Base-by-base conservation (phyloP, 345 rosid genomes). In the Aquilaria sinensis region DNA sequence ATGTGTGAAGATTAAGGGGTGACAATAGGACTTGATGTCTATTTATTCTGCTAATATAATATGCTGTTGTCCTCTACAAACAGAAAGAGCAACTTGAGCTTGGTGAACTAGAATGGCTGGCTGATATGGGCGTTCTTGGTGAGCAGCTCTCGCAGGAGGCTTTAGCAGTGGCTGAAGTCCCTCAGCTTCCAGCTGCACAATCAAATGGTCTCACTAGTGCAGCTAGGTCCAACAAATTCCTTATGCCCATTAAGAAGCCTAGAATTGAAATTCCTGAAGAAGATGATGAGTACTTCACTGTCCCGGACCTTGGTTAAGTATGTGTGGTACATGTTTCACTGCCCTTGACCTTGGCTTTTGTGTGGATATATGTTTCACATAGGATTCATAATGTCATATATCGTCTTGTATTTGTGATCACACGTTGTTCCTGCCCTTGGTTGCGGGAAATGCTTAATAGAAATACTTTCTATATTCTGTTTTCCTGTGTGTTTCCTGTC, bases 71-170 rank as follows among this genome's bases (percentile, higher is more conserved):
- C 29, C 12, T 12, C 47, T 51, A 34, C 56, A 12, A 58, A 77
- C 84, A 93, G 96, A 93, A 90, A 67, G 96, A 79, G 67, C 87
- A 84, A 12, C 77, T 88, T 53, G 90, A 86, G 76, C 64, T 90
- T 2, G 96, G 94, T 47, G 96, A 80, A 75, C 65, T 93, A 2
- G 94, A 90, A 10, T 93, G 96, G 98, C 79, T 92, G 45, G 75
- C 88, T 29, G 97, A 93, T 60, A 80, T 83, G 80, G 75, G 90
- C 51, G 72, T 89, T 49, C 83, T 89, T 43, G 66, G 77, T 7
- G 94, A 93, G 53, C 88, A 87, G 55, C 56, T 83, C 49, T 75
- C 84, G 31, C 72, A 80, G 33, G 89, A 86, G 70, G 75, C 87
- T 51, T 71, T 76, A 55, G 80, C 90, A 61, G 92, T 86, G 51